Conservation (phyloP, 495 filamentous ascomycete species). For the Penicillium dipodomyicola region DNA sequence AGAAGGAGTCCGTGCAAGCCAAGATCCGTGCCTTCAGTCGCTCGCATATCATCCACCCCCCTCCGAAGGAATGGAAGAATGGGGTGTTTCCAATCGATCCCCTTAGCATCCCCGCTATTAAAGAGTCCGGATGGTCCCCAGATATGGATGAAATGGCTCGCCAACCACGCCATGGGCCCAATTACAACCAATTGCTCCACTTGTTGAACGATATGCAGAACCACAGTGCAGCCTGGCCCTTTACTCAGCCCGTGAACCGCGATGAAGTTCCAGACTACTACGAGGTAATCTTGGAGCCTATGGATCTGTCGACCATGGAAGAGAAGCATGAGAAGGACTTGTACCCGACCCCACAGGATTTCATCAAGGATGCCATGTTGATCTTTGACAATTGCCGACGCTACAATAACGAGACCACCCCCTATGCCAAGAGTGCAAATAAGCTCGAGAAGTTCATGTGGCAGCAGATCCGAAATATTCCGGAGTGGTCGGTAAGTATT, state of each 20-base stretch:
- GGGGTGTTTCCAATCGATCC: slow-evolving; percentile 71
- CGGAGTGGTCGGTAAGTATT: slow-evolving; percentile 83
- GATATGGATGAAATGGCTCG: slow-evolving; percentile 97
- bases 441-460: slow-evolving; percentile 98
- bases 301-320: slow-evolving; percentile 97
- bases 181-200: slow-evolving; percentile 89
- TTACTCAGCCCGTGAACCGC: slow-evolving; percentile 87
- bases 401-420: slow-evolving; percentile 94
- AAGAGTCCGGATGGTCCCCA: slow-evolving; percentile 87
- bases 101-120: slow-evolving; percentile 76
- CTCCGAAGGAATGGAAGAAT: slow-evolving; percentile 82
- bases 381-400: slow-evolving; percentile 93
- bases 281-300: slow-evolving; percentile 95
- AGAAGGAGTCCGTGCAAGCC: slow-evolving; percentile 89
- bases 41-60: slow-evolving; percentile 80
- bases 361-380: slow-evolving; percentile 84
- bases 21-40: slow-evolving; percentile 92
- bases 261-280: slow-evolving; percentile 98
- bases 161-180: slow-evolving; percentile 94
- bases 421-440: slow-evolving; percentile 93
- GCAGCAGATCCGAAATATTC: slow-evolving; percentile 85
- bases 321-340: slow-evolving; percentile 89
- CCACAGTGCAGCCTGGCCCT: slow-evolving; percentile 87
- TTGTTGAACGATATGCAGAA: slow-evolving; percentile 96
- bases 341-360: slow-evolving; percentile 89